phyloP scores from a whole-genome alignment of 345 rosid genomes.

The Rhodamnia rubescens region DNA sequence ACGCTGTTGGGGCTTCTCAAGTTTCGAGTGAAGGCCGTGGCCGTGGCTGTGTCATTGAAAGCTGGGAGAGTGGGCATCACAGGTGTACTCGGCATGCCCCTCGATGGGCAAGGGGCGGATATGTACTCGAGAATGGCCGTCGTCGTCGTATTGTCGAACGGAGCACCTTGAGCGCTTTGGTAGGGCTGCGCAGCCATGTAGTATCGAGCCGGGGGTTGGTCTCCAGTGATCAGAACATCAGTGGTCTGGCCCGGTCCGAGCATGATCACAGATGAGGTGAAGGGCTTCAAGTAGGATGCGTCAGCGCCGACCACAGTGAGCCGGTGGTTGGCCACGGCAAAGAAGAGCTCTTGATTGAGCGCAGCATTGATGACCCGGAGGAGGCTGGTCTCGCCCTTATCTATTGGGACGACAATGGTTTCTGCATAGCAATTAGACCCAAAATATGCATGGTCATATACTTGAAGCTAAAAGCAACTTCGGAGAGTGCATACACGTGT shows the following conservation, averaged over 20 bases:
- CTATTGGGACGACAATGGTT: conserved; percentile 45
- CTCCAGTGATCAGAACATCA: conserved; percentile 62
- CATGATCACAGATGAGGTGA: conserved; percentile 60
- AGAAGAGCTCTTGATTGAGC: conserved; percentile 74
- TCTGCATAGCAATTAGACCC: conserved; percentile 22
- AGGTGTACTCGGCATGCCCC: conserved; percentile 20
- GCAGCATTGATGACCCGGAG: conserved; percentile 77
- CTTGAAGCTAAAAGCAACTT: background rate
- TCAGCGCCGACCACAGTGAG: conserved; percentile 82
- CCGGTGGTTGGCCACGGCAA: conserved; percentile 68
- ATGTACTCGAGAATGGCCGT: conserved; percentile 80
- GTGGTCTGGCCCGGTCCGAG: conserved; percentile 95
- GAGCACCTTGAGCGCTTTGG: conserved; percentile 62
- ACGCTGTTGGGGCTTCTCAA: conserved; percentile 37
- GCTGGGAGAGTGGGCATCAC: conserved; percentile 48
- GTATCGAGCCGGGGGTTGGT: conserved; percentile 55
- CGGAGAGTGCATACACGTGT: background rate
- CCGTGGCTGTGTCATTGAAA: conserved; percentile 65
- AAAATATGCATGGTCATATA: background rate
- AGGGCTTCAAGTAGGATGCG: conserved; percentile 65
- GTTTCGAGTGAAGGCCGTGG: conserved; percentile 36
- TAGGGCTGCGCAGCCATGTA: conserved; percentile 74
- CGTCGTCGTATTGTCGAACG: conserved; percentile 74
- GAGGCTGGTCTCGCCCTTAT: conserved; percentile 63
- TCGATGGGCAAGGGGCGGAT: conserved; percentile 47